Evolutionary conservation across 768 basidiomycete species (phyloP), one percentile per base, ranked within the genome.

Genomic region (Agaricus sinodeliciosus): DNA sequence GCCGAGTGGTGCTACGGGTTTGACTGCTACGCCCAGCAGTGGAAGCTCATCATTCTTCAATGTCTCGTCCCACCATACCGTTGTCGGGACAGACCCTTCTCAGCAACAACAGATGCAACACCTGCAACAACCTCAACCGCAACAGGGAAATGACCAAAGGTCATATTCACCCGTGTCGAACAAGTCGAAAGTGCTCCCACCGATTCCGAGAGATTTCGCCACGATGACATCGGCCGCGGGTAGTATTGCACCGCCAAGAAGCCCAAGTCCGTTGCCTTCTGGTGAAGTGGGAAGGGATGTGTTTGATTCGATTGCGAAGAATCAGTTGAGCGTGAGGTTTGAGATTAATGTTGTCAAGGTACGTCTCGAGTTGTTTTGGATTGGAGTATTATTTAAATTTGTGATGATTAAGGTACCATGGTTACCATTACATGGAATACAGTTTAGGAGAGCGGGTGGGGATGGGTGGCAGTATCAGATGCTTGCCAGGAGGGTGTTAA

Each of bases 301-400:
- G 49, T 87, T 90, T 59, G 90, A 90, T 59, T 80, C 66, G 58
- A 80, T 88, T 64, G 84, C 83, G 25, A 81, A 82, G 53, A 90
- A 84, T 66, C 82, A 82, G 40, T 65, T 98, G 57, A 85, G 90
- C 57, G 95, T 99, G 9, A 80, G 92, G 57, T 99, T 98, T 67
- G 95, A 99, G 69, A 90, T 98, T 55, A 94, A 88, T 65, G 87
- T 99, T 59, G 91, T 99, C 66, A 97, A 97, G 81, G 94, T 94
- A 58, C 12, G 37, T 57, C 36, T 16, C 43, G 41, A 22, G 42
- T 25, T 12, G 9, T 25, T 45, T 12, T 45, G 7, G 7, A 22
- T n/a, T 43, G 16, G 18, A 22, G 4, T 16, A 9, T 5, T n/a
- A 18, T 3, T 43, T 43, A 19, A 26, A 26, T 46, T 48, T 11